Base-by-base conservation (phyloP, 164 flowering plant species). In the Liriodendron chinense region DNA sequence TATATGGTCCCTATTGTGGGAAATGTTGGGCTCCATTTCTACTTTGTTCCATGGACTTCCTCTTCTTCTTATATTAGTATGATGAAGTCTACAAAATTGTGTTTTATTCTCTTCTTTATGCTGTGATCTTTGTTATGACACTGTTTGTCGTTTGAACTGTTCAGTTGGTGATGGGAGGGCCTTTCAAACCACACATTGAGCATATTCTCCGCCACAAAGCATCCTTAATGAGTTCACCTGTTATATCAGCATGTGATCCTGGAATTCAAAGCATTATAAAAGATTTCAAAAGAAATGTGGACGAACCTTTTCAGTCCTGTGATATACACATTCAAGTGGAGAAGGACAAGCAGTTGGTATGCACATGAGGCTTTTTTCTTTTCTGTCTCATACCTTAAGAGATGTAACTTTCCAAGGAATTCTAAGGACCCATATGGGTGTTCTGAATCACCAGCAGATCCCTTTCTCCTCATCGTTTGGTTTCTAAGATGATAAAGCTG, bases 151-250 rank as follows among this genome's bases (percentile, higher is more conserved):
- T 28, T 61, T n/a, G 43, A 9, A 18, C 76, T 47, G 79, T 81
- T 70, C 88, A 96, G 99, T 69, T 93, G 76, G 89, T 96, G 53
- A 73, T 96, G 65, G 98, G 98, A 47, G 99, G 99, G 1, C 97
- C 98, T 50, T 96, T 94, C 70, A 84, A 86, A 78, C 96, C 94
- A 69, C 91, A 91, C 21, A 87, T 96, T 78, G 97, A 94, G 82
- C 22, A 53, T 34, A 91, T 94, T 81, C 87, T 96, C 74, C 93
- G 88, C 68, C 85, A 85, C 43, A 90, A 85, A 81, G 99, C 99
- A 56, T 78, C 82, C 9, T 79, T 79, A 7, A 80, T 87, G 92
- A 65, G 69, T 74, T 89, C 98, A n/a, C 94, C 92, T 1, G 85
- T 96, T 8, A 79, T 89, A 66, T 90, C 87, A 28, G 92, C 93